Evolutionary conservation across 345 rosid species (phyloP).

Genomic region (Pistacia vera): DNA sequence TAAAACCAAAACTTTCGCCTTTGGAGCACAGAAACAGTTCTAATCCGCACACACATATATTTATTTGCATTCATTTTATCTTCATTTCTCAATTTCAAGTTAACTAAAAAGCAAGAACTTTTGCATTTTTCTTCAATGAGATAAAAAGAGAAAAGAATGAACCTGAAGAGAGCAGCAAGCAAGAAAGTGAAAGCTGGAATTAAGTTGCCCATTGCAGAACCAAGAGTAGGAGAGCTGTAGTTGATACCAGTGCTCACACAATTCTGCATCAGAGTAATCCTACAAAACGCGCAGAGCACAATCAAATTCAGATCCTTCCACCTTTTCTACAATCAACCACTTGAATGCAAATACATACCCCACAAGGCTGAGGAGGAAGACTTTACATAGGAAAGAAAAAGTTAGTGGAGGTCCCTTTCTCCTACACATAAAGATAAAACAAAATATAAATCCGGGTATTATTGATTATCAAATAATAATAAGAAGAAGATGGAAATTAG

Average conservation of each 20-base stretch:
- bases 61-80: not conserved
- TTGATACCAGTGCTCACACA: constrained; percentile 48
- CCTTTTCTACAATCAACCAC: not conserved
- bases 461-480: not conserved
- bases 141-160: constrained; percentile 3
- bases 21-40: no score
- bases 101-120: no score
- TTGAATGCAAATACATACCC: constrained; percentile 34
- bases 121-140: not conserved
- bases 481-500: not conserved
- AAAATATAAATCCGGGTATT: not conserved
- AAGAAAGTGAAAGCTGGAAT: constrained; percentile 59
- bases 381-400: constrained; percentile 42
- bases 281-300: constrained; percentile 19
- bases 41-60: not conserved
- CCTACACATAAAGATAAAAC: constrained; percentile 19
- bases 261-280: constrained; percentile 55
- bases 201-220: constrained; percentile 47
- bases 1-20: no score
- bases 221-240: constrained; percentile 63
- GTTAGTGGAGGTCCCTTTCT: constrained; percentile 40
- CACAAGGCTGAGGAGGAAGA: constrained; percentile 46
- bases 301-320: not conserved
- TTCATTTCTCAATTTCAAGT: not conserved
- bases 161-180: constrained; percentile 68